Evolutionary conservation across 805 yeast species (phyloP).

Genomic region (Saturnispora halmiae): DNA sequence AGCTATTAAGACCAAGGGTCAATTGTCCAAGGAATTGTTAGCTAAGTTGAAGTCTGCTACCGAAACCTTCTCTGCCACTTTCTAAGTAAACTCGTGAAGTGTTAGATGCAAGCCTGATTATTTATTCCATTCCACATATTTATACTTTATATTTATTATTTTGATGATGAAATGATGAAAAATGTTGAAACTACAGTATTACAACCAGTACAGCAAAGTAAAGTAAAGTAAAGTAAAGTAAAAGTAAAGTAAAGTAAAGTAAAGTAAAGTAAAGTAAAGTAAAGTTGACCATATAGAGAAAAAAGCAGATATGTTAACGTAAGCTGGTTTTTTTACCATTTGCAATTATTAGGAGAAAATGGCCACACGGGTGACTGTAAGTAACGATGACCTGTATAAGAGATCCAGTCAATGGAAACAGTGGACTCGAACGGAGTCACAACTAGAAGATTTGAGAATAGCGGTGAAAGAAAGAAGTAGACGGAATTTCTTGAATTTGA

Average conservation of each 20-base stretch:
- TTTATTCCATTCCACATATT: slow-evolving; percentile 15
- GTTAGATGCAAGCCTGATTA: slow-evolving; percentile 4
- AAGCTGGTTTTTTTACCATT: no score
- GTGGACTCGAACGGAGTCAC: slow-evolving; percentile 73
- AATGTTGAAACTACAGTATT: no score
- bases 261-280: no score
- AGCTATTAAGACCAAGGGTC: slow-evolving; percentile 83
- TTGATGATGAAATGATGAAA: slow-evolving; percentile 17
- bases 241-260: slow-evolving; percentile 1
- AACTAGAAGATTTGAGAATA: slow-evolving; percentile 40
- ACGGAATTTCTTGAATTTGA: slow-evolving; percentile 14
- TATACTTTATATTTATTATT: slow-evolving; percentile 15
- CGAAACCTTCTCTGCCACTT: slow-evolving; percentile 87
- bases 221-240: slow-evolving; percentile 1
- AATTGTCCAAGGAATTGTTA: slow-evolving; percentile 78
- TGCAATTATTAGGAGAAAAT: no score
- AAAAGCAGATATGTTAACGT: no score
- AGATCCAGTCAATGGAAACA: slow-evolving; percentile 72
- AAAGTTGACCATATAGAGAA: no score
- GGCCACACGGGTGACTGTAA: no score
- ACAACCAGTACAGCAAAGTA: no score
- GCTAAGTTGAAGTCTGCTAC: slow-evolving; percentile 85
- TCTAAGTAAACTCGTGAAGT: slow-evolving; percentile 33
- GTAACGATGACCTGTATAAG: slow-evolving; percentile 83
- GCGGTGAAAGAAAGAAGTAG: slow-evolving; percentile 50